Evolutionary conservation across 495 filamentous ascomycete species (phyloP), one percentile per base, ranked within the genome.

Genomic region (Lepidopterella palustris): DNA sequence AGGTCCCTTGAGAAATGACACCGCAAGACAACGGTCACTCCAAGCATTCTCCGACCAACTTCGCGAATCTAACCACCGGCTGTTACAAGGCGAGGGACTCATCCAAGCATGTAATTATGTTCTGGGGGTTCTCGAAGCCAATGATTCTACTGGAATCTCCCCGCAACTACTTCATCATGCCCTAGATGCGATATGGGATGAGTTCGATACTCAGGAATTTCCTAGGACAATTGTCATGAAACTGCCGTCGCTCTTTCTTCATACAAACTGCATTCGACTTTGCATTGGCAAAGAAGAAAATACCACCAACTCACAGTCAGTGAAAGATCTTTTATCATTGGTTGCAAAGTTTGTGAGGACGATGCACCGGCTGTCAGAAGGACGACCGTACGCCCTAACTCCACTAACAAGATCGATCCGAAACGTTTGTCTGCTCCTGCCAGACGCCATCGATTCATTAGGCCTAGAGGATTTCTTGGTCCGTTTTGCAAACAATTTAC

Each of bases 121-220:
- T 0, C 18, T 26, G 0, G 10, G 9, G 25, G 57, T 64, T 15
- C 25, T 61, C 20, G 53, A 62, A 27, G 45, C 32, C 39, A 45
- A 5, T 26, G 45, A 45, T 21, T 18, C 9, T n/a, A 35, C 53
- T 0, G 21, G 48, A 21, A 45, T 57, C 1, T 25, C 24, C 26
- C 18, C 35, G 4, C 15, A 40, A 4, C 54, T 62, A 10, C 56
- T 70, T 18, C 45, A 29, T 20, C 32, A 45, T 3, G 42, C 53
- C 2, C 39, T 73, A 10, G 61, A 68, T n/a, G 69, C 69, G 21
- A 49, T 74, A 10, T 76, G 73, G 73, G 63, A 64, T 13, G 72
- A 73, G 50, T 42, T 72, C 1, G 74, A 76, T 35, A 65, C 63
- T 25, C 71, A 74, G 28, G 73, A 76, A 18, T 74, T 69, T 58